Base-by-base conservation (phyloP, 179 eudicot genomes). In the Heliamphora pulchella region DNA sequence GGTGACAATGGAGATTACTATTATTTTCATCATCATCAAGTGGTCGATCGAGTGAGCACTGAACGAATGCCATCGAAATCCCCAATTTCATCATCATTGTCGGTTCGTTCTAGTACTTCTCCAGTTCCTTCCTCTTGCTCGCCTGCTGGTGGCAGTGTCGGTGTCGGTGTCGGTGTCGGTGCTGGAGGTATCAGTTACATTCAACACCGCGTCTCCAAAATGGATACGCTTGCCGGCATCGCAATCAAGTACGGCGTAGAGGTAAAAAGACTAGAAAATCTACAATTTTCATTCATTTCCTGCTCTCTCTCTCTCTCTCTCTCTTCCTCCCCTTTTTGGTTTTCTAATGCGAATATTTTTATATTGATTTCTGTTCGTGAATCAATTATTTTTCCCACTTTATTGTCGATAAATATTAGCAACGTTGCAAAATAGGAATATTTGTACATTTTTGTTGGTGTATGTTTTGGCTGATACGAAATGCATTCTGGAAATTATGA, bases 181-280 rank as follows among this genome's bases (percentile, higher is more conserved):
- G 66, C 17, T 43, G 80, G 75, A 39, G 80, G 74, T 6, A 31
- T 22, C 11, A 63, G 71, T 75, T 85, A 80, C 81, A 88, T 92
- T 18, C 90, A 91, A 76, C 97, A 92, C 76, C 85, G 65, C n/a
- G 97, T 93, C 9, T 84, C 92, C 18, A 93, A 86, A 84, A 75
- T 88, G 81, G 97, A 92, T 87, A 92, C 98, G 17, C 91, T 93
- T 41, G 94, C 95, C 66, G 98, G 98, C 51, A 83, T 94, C 51
- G 98, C 98, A 1, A 94, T 94, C 58, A 90, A 90, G 82, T 94
- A 94, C 74, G 98, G 98, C 64, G 97, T 94, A 80, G 98, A 92
- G 98, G 98, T 92, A 87, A 47, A 58, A 15, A 74, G 4, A 5
- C 31, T 31, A 31, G 31, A 74, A 51, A 8, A 11, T 69, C n/a